These are phyloP conservation scores for Gossypium trilobum DNA, from an alignment of 441 rosid genomes.

Conservation along the genomic window DNA sequence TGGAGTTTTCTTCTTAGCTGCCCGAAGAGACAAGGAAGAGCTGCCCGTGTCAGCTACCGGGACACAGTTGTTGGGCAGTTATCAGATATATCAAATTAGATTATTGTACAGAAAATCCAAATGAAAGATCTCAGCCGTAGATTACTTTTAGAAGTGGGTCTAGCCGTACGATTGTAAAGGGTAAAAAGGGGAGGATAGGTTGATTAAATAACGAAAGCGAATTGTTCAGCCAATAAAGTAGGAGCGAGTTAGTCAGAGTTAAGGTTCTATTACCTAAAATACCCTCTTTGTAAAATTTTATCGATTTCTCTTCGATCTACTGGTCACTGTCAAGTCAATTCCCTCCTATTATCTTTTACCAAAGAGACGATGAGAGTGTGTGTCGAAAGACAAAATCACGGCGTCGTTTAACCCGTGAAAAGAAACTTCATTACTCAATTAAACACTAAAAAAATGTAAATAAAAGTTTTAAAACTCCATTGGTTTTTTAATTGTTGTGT, in stretches of 20 bases:
- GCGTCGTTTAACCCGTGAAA: background rate
- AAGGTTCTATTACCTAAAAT: background rate
- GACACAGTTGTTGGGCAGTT: conserved; percentile 1
- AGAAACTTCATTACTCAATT: background rate
- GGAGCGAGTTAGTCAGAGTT: background rate
- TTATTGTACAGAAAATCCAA: background rate
- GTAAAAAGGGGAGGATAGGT: background rate
- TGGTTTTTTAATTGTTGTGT: background rate
- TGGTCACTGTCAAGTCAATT: background rate
- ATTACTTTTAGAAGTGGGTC: background rate
- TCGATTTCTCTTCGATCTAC: background rate
- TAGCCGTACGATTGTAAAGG: conserved; percentile 13
- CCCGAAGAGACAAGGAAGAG: conserved; percentile 18
- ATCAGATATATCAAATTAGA: conserved; percentile 11
- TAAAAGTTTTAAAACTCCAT: background rate
- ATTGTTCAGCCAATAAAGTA: background rate
- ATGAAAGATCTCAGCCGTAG: conserved; percentile 16
- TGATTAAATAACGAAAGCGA: background rate
- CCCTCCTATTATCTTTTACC: background rate
- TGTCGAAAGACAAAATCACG: background rate
- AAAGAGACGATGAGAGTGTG: background rate
- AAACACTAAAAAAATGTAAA: background rate
- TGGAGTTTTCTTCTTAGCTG: conserved; percentile 28
- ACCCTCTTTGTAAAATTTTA: background rate
- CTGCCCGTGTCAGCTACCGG: conserved; percentile 26